Evolutionary conservation across 1,284 basidiomycete species (phyloP).

Genomic region (Leccinum angustisporum): DNA sequence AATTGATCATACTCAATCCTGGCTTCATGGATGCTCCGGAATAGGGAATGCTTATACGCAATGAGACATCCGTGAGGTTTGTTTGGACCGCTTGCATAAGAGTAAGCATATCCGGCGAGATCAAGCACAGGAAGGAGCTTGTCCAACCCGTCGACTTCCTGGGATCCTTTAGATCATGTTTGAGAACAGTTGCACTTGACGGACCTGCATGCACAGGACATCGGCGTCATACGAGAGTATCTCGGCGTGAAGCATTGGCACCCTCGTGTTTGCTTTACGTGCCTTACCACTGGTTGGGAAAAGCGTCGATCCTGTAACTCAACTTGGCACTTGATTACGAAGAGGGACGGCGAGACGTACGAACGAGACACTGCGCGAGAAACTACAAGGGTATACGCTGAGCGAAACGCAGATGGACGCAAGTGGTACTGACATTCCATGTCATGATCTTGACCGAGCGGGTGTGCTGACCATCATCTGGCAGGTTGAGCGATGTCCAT

Average conservation of each 20-base stretch:
- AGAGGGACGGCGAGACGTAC: constrained; percentile 45
- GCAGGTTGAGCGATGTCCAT: constrained; percentile 47
- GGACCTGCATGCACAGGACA: constrained; percentile 81
- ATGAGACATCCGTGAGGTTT: constrained; percentile 87
- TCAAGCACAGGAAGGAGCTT: constrained; percentile 62
- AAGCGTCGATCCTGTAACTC: constrained; percentile 67
- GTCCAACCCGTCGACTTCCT: constrained; percentile 79
- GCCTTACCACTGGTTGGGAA: constrained; percentile 81
- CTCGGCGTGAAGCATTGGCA: constrained; percentile 75
- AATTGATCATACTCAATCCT: constrained; percentile 70
- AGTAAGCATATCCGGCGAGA: constrained; percentile 56
- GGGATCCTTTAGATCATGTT: constrained; percentile 8
- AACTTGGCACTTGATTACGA: background rate
- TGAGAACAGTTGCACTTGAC: constrained; percentile 10
- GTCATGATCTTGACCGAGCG: constrained; percentile 57
- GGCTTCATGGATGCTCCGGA: constrained; percentile 44
- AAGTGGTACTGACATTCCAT: constrained; percentile 67
- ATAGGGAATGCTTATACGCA: constrained; percentile 60
- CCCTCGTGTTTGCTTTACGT: constrained; percentile 69
- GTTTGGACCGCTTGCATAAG: constrained; percentile 62
- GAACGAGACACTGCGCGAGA: constrained; percentile 74
- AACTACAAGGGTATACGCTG: constrained; percentile 44
- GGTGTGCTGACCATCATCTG: background rate
- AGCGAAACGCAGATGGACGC: constrained; percentile 11
- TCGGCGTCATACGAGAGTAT: constrained; percentile 67